Base-by-base conservation (phyloP, 1,139 yeast genomes). In the Nematodospora anomalae region DNA sequence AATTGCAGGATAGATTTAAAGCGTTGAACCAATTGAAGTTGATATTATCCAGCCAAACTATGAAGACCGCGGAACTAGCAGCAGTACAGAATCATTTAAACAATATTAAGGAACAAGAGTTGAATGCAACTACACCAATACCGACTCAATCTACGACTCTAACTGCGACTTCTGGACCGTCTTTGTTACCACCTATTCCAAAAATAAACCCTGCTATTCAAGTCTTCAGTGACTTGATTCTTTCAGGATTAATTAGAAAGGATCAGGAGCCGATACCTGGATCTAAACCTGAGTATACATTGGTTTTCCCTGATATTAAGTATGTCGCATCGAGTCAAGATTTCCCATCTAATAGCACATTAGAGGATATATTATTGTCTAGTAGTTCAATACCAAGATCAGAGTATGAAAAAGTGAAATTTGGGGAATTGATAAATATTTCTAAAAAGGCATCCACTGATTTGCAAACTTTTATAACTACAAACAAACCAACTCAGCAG, bases 261-360 rank as follows among this genome's bases (percentile, higher is more conserved):
- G 73, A 69, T 30, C 74, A 68, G 48, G 69, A 70, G 12, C 64
- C 72, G 25, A 64, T 65, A 24, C 69, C 70, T 4, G 74, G 74
- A 1, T 64, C 74, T 6, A 52, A 61, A 41, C 70, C 72, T 2
- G 51, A 47, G 3, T 71, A 70, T 47, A 55, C 55, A 27, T 55
- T 70, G 30, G 61, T 61, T 5, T 60, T 61, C 32, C 76, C 76
- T 4, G 62, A 60, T 33, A 49, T 49, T 29, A 66, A 65, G 46
- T 64, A 54, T 36, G 49, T 44, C 1, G 49, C 57, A 14, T 34
- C 52, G 12, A 44, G 26, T 35, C 51, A 35, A 50, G 60, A 9
- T 52, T 34, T 31, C 6, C 16, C 14, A 16, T 64, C 25, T 16
- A 52, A 52, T 26, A 57, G 54, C 38, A 54, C 64, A 14, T 53